Conservation (phyloP, 2,329 filamentous ascomycete genomes). For the Mycocentrospora acerina region DNA sequence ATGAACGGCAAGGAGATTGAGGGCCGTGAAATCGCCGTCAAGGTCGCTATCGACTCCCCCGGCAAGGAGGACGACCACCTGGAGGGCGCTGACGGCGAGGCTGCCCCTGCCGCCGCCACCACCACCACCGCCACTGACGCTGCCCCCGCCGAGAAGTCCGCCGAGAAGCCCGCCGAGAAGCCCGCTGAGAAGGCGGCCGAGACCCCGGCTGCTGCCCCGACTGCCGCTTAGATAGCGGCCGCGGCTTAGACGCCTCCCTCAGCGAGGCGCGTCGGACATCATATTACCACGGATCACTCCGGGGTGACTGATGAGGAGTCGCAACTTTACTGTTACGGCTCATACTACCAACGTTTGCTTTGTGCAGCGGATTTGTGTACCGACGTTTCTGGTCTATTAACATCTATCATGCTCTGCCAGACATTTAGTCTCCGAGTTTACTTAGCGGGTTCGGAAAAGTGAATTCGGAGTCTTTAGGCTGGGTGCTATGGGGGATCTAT, state of each 20-base stretch:
- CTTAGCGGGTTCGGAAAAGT: conserved; percentile 34
- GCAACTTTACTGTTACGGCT: conserved; percentile 15
- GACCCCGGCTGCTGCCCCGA: conserved; percentile 29
- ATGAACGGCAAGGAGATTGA: conserved; percentile 99
- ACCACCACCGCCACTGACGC: conserved; percentile 10
- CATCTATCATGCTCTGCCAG: conserved; percentile 34
- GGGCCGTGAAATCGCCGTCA: conserved; percentile 98
- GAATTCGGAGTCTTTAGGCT: conserved; percentile 33
- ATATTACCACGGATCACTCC: conserved; percentile 8
- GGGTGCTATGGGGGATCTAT: conserved; percentile 31
- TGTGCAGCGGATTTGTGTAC: conserved; percentile 27
- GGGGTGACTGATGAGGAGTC: conserved; percentile 9
- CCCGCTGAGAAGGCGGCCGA: conserved; percentile 20
- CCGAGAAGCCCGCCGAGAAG: conserved; percentile 12
- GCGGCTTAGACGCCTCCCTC: conserved; percentile 18
- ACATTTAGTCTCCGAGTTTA: conserved; percentile 30
- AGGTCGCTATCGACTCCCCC: conserved; percentile 99
- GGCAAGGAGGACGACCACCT: conserved; percentile 90
- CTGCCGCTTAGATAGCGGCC: conserved; percentile 36
- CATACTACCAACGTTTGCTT: conserved; percentile 13
- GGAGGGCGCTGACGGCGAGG: conserved; percentile 46
- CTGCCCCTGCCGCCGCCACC: conserved; percentile 34
- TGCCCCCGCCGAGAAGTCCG: conserved; percentile 19
- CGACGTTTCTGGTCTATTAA: conserved; percentile 22
- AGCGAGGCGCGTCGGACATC: conserved; percentile 16